Evolutionary conservation across 805 yeast species (phyloP), one percentile per base, ranked within the genome.

Genomic region (Metschnikowia chrysomelidarum): DNA sequence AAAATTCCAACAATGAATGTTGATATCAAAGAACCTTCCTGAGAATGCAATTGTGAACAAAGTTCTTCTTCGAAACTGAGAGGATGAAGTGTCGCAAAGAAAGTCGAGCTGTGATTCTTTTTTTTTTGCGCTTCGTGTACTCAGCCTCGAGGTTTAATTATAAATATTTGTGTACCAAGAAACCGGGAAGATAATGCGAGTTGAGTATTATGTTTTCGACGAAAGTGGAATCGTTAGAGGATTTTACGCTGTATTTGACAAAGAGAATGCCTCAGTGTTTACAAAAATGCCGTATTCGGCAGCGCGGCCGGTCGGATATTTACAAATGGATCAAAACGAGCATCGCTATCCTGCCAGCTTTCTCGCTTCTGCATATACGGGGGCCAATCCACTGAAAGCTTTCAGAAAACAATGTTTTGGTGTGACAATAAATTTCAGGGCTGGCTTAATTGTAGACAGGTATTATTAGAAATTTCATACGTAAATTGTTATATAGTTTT

Each of bases 241-340:
- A 24, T 32, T 40, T 36, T 30, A 25, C 27, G 10, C 29, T 19
- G 36, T n/a, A 11, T 21, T 34, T 34, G 33, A 28, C 25, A 16
- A 22, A n/a, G 15, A 24, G 19, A 34, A 26, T 19, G 34, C 17
- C 28, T 23, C 22, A 40, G 24, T 47, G 52, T 47, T 47, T 47
- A 47, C 50, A 43, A 43, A 39, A 27, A 21, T 23, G 16, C 52
- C 50, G 38, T 26, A 41, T 47, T 32, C 34, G 37, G 51, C 35
- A 43, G 40, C 31, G 38, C 36, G 36, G 25, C 14, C 33, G 31
- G 28, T 19, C n/a, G 16, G 20, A 30, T 47, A 47, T 47, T 47
- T 47, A 47, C 50, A 43, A 43, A 29, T 37, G 27, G 24, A 29
- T 41, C 46, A 19, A 40, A 46, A 37, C 32, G 40, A 38, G 49